phyloP scores from a whole-genome alignment of 192 early-diverging fungal genomes.

The Backusella mclennaniae region DNA sequence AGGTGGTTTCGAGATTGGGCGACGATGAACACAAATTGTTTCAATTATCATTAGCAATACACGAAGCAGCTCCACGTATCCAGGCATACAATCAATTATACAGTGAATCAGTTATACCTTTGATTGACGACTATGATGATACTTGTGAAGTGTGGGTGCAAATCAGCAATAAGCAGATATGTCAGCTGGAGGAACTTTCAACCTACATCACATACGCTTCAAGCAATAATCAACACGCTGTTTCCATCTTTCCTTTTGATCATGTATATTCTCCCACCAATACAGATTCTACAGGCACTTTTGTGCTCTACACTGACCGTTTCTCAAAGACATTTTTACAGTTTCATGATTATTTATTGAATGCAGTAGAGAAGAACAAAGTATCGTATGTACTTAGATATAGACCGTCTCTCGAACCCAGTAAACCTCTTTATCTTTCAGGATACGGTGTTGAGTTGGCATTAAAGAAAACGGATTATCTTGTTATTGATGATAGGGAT shows the following conservation, averaged over 20 bases:
- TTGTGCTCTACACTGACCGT: slow-evolving; percentile 80
- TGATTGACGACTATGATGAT: slow-evolving; percentile 45
- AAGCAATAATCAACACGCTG: not conserved
- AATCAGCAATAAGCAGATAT: slow-evolving; percentile 68
- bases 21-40: slow-evolving; percentile 60
- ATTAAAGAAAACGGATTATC: slow-evolving; percentile 97
- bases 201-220: slow-evolving; percentile 14
- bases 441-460: slow-evolving; percentile 95
- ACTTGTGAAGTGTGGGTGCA: slow-evolving; percentile 66
- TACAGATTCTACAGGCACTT: slow-evolving; percentile 22
- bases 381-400: slow-evolving; percentile 76
- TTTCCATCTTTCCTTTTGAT: slow-evolving; percentile 55
- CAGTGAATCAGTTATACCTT: slow-evolving; percentile 62
- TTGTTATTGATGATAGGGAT: slow-evolving; percentile 91
- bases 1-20: slow-evolving; percentile 47
- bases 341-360: slow-evolving; percentile 55
- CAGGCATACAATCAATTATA: slow-evolving; percentile 85
- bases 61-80: slow-evolving; percentile 73
- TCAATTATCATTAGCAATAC: slow-evolving; percentile 67
- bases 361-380: slow-evolving; percentile 44
- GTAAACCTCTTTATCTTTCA: slow-evolving; percentile 53
- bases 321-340: slow-evolving; percentile 52
- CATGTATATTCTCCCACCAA: slow-evolving; percentile 44
- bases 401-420: slow-evolving; percentile 18
- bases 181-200: slow-evolving; percentile 48